Conservation (phyloP, 2,329 filamentous ascomycete genomes). For the Sordariomycetes sp. region DNA sequence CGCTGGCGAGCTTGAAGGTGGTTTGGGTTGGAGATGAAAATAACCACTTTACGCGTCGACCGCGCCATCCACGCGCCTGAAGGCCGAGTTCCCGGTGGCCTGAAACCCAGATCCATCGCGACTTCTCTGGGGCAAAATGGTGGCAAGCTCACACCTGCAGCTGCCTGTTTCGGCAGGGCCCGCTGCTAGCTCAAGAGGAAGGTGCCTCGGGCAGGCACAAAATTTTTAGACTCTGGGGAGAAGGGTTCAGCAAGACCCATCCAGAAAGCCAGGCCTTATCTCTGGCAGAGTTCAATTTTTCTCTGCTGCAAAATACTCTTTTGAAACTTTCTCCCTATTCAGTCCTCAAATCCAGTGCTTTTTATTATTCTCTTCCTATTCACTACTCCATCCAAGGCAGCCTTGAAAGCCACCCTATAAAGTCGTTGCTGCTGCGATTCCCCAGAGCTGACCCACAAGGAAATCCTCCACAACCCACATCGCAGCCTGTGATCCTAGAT, state of each 20-base stretch:
- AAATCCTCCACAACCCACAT: no score
- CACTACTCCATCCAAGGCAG: no score
- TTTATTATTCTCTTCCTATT: neutral
- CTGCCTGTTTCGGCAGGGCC: neutral
- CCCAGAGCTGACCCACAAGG: neutral
- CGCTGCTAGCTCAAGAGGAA: neutral
- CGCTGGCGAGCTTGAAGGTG: no score
- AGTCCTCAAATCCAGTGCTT: neutral
- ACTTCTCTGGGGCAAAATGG: no score
- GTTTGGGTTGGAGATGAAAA: no score
- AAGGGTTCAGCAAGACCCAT: neutral
- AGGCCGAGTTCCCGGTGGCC: no score
- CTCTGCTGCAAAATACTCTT: neutral
- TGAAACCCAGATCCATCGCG: no score
- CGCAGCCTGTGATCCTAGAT: no score
- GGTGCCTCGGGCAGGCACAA: neutral
- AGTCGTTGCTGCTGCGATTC: neutral
- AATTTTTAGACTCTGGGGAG: neutral
- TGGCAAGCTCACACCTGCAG: neutral
- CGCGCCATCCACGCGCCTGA: no score
- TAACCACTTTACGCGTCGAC: no score
- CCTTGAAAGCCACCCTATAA: neutral
- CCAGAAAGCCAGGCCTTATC: neutral
- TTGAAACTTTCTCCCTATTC: neutral
- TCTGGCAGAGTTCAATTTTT: neutral